Evolutionary conservation across 208 protist genomes (phyloP).

Genomic region (Crithidia expoeki): DNA sequence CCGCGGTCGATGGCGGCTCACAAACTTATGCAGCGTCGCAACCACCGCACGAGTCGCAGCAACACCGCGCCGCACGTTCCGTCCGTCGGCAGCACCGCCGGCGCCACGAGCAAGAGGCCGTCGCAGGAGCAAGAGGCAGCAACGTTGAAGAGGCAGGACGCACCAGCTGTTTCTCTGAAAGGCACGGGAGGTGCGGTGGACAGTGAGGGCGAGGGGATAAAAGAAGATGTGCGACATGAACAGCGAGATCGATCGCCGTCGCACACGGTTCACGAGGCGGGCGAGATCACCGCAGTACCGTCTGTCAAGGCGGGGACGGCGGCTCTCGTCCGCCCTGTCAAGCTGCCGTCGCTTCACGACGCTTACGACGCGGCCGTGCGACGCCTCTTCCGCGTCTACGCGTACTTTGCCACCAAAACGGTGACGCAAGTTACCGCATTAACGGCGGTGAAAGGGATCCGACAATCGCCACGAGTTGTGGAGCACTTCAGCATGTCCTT

Average conservation of each 20-base stretch:
- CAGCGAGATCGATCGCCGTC: conserved; percentile 7
- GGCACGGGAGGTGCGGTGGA: not conserved
- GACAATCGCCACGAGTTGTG: not conserved
- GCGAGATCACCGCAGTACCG: not conserved
- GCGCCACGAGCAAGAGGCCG: no score
- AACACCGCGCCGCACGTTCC: conserved; percentile 32
- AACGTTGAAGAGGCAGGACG: not conserved
- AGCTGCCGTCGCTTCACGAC: conserved; percentile 15
- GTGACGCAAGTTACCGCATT: conserved; percentile 11
- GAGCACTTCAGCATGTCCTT: conserved; percentile 34
- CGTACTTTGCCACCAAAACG: conserved; percentile 24
- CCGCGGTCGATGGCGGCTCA: conserved; percentile 36
- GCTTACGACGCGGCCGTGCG: conserved; percentile 35
- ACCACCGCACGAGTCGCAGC: conserved; percentile 29
- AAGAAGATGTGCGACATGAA: not conserved
- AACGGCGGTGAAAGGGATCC: not conserved
- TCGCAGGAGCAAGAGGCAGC: not conserved
- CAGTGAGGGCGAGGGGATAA: not conserved
- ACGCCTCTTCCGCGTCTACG: conserved; percentile 30
- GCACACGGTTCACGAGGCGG: conserved; percentile 17
- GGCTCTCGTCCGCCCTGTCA: not conserved
- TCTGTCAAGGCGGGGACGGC: not conserved
- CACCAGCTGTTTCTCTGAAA: not conserved
- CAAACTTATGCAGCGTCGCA: conserved; percentile 34
- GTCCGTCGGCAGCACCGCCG: conserved; percentile 12